Base-by-base conservation (phyloP, 78 protist species). In the Dictyostelium citrinum region DNA sequence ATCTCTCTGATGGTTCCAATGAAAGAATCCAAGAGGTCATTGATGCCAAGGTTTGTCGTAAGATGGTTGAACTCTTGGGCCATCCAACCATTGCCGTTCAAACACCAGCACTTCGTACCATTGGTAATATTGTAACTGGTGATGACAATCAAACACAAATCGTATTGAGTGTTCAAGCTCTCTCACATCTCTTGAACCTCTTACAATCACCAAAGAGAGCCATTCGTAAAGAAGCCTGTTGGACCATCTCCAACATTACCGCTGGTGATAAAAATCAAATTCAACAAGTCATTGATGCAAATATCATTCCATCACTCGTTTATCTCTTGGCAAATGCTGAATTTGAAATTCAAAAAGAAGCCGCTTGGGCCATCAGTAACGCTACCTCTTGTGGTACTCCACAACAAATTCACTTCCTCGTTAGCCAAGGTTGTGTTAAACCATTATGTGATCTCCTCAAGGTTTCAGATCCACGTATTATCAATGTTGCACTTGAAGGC, bases 101-200 rank as follows among this genome's bases (percentile, higher is more conserved):
- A 90, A 90, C 98, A 5, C 99, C 99, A 8, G 99, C 99, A 7
- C 95, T 99, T 29, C 91, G 99, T 41, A 91, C 98, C 1, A 83
- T 98, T 22, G 99, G 99, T 71, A 99, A 99, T 96, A 98, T 99
- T 39, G 99, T 99, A 39, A 98, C 99, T 16, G 99, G 99, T 35
- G 90, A 90, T 74, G 99, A 99, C 82, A 10, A 20, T 29, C 99
- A 98, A 97, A 99, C 99, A n/a, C 99, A 98, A 91, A 35, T 31
- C n/a, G 96, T 98, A 22, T 72, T 98, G 55, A 90, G 92, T 84
- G 43, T 71, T 81, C 41, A 90, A 43, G 97, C 93, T 17, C 97
- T 98, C 0, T 94, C 96, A 5, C 41, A 70, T 31, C 97, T 96
- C 64, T 37, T 35, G 41, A 43, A 82, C 33, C 77, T 83, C 22